These are phyloP conservation scores for Schizochytrium sp. DNA, from an alignment of 108 stramenopile genomes.

Conservation along the genomic window DNA sequence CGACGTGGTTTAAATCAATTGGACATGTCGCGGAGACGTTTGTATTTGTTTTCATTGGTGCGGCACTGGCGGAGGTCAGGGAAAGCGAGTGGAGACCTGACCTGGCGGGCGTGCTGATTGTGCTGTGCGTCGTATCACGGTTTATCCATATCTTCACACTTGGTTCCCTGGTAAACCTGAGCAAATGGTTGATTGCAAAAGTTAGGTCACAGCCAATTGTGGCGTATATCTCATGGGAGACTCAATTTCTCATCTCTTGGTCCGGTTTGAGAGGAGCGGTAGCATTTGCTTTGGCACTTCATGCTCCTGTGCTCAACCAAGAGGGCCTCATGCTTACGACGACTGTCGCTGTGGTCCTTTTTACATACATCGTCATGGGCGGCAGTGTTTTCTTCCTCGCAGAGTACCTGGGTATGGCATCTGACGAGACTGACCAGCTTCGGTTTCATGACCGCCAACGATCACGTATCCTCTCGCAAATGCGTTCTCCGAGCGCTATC, in stretches of 20 bases:
- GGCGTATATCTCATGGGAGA: background rate
- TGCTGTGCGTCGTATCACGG: conserved; percentile 2
- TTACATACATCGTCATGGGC: conserved; percentile 35
- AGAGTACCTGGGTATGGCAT: background rate
- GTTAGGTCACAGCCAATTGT: background rate
- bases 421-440: conserved; percentile 36
- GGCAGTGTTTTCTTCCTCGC: conserved; percentile 3
- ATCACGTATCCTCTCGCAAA: conserved; percentile 2
- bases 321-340: conserved; percentile 51
- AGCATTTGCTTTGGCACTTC: conserved; percentile 42
- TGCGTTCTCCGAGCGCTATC: conserved; percentile 24
- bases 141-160: conserved; percentile 45
- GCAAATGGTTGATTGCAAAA: conserved; percentile 36
- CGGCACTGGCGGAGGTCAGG: background rate
- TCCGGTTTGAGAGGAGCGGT: conserved; percentile 51
- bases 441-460: conserved; percentile 1
- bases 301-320: conserved; percentile 47
- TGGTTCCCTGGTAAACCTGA: background rate
- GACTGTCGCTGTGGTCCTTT: conserved; percentile 27
- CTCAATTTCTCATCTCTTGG: conserved; percentile 42
- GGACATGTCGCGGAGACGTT: conserved; percentile 87
- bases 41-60: conserved; percentile 82
- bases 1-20: conserved; percentile 91
- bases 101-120: background rate
- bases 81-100: conserved; percentile 14